Evolutionary conservation across 1,139 yeast genomes (phyloP).

Genomic region (Lizanozyma gosingica): DNA sequence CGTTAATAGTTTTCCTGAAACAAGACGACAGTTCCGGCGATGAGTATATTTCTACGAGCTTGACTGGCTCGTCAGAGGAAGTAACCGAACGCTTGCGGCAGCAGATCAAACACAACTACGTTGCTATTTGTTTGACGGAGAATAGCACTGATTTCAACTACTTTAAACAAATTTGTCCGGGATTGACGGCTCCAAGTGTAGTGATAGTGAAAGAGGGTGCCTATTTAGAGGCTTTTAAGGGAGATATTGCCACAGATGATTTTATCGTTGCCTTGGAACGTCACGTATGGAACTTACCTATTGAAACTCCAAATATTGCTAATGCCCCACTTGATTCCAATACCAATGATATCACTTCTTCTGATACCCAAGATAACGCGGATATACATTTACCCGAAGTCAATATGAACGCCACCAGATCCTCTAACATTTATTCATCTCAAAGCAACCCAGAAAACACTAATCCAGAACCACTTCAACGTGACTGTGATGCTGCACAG

Average conservation of each 20-base stretch:
- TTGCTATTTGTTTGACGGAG: neutral
- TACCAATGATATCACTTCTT: neutral
- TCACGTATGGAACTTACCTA: neutral
- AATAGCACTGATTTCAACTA: neutral
- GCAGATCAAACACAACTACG: neutral
- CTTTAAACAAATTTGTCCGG: neutral
- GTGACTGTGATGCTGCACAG: neutral
- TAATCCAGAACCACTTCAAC: neutral
- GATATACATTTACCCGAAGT: neutral
- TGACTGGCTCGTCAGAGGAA: too few relatives aligned
- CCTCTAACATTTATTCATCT: neutral
- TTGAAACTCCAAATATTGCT: neutral
- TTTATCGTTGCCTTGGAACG: neutral
- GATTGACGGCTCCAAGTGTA: neutral
- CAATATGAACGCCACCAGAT: neutral
- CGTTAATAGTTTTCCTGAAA: neutral
- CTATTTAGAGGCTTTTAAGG: neutral
- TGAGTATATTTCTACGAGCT: neutral
- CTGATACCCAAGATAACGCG: too few relatives aligned
- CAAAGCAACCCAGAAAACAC: neutral
- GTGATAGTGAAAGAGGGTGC: neutral
- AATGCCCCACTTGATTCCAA: neutral
- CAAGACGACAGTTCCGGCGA: neutral
- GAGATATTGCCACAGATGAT: neutral
- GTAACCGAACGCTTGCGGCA: neutral